Percentiles rank a stretch among this genome's conserved stretches.
Evolutionary conservation across 768 basidiomycete genomes (phyloP).

Genomic region (Suillus americanus): DNA sequence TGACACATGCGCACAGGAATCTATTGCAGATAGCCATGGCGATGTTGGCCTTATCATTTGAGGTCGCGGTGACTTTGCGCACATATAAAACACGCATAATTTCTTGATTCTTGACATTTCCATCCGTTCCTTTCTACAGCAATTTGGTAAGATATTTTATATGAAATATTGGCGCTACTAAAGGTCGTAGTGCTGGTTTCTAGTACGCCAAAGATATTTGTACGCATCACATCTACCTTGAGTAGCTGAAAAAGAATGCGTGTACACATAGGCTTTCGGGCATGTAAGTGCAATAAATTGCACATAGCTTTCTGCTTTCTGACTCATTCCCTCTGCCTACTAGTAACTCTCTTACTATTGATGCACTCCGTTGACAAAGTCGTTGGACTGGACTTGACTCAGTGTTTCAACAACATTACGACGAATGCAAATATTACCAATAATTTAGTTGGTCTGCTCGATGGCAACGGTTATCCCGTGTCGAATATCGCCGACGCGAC

Average conservation of each 20-base stretch:
- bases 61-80: background rate
- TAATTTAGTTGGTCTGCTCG: background rate
- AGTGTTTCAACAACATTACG: background rate
- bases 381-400: background rate
- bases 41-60: background rate
- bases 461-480: background rate
- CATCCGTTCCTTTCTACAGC: background rate
- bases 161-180: background rate
- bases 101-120: background rate
- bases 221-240: background rate
- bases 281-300: background rate
- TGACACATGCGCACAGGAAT: background rate
- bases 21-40: background rate
- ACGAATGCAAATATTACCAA: background rate
- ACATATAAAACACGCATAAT: background rate
- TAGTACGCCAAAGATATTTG: background rate
- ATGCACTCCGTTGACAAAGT: background rate
- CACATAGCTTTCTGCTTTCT: background rate
- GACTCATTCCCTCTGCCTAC: background rate
- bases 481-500: background rate
- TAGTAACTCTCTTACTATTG: background rate
- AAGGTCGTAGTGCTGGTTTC: background rate
- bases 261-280: background rate
- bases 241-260: background rate
- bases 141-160: background rate